These are phyloP conservation scores for Neophaeococcomyces mojaviensis DNA, from an alignment of 2,329 filamentous ascomycete species.

Conservation along the genomic window DNA sequence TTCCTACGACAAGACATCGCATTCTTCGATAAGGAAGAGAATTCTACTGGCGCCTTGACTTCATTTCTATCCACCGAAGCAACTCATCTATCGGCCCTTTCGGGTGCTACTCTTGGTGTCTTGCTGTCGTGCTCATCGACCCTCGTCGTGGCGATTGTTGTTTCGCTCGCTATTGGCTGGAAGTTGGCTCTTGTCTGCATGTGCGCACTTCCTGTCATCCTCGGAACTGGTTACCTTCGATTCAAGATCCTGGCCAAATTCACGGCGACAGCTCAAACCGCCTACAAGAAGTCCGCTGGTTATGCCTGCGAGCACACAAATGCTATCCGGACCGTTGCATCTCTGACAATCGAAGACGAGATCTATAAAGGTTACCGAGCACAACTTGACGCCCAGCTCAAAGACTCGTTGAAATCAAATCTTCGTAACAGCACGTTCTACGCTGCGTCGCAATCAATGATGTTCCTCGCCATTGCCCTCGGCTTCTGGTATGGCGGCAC, in stretches of 20 bases:
- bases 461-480: conserved; percentile 76
- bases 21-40: conserved; percentile 85
- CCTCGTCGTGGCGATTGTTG: conserved; percentile 61
- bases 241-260: conserved; percentile 79
- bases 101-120: conserved; percentile 79
- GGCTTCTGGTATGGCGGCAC: conserved; percentile 90
- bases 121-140: conserved; percentile 75
- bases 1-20: conserved; percentile 88
- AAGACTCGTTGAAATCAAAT: conserved; percentile 62
- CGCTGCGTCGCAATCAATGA: conserved; percentile 72
- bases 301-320: conserved; percentile 92
- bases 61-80: conserved; percentile 85
- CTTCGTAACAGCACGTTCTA: conserved; percentile 72
- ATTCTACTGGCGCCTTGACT: conserved; percentile 80
- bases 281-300: conserved; percentile 72
- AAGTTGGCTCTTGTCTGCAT: conserved; percentile 79
- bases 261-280: conserved; percentile 67
- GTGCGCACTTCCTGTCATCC: conserved; percentile 66
- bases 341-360: conserved; percentile 77
- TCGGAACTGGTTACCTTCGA: conserved; percentile 77
- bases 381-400: conserved; percentile 60
- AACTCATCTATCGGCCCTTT: conserved; percentile 79
- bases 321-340: conserved; percentile 86
- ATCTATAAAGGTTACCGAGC: conserved; percentile 65
- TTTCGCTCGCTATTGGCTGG: conserved; percentile 74